Base-by-base conservation (phyloP, 2,329 filamentous ascomycete species). In the Claviceps sp. region DNA sequence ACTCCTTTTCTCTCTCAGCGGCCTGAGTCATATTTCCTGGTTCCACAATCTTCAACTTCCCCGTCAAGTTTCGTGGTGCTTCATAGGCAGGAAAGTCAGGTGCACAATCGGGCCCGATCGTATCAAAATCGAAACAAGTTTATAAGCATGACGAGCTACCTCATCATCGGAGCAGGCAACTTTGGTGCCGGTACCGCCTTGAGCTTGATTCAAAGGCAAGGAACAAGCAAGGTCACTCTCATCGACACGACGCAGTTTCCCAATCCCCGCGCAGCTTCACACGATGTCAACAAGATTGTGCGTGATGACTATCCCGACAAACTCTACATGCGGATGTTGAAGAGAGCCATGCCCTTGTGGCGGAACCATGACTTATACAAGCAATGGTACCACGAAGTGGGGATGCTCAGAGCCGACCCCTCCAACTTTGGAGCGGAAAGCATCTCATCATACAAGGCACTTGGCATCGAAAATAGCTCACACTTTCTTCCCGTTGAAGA, bases 341-440 rank as follows among this genome's bases (percentile, higher is more conserved):
- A 61, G 45, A 64, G 65, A 55, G 69, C 68, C 55, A 71, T 71
- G 69, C 62, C 64, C 17, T 57, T 60, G 49, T 71, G 69, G 69
- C 60, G 67, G 39, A 48, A 57, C 17, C 70, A 76, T 48, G 70
- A 73, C 1, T 67, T 81, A n/a, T 78, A 77, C 65, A 70, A 69
- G 47, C 51, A 60, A 4, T 74, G 68, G 55, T 83, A 80, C 60
- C 76, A 82, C 59, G 72, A 76, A 56, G 77, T 77, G 0, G 79
- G 80, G 10, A 79, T 80, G 77, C 61, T 70, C 5, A 62, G 69
- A 38, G 68, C 63, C 10, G 69, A 71, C 52, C 54, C 62, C 1
- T 64, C 63, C 30, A 68, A 73, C 46, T 70, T 78, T 53, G 73
- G 73, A 2, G 58, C 65, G 17, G 64, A 70, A 39, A 65, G 80